Conservation (phyloP, 2,329 filamentous ascomycete genomes). For the Penicillium italicum region DNA sequence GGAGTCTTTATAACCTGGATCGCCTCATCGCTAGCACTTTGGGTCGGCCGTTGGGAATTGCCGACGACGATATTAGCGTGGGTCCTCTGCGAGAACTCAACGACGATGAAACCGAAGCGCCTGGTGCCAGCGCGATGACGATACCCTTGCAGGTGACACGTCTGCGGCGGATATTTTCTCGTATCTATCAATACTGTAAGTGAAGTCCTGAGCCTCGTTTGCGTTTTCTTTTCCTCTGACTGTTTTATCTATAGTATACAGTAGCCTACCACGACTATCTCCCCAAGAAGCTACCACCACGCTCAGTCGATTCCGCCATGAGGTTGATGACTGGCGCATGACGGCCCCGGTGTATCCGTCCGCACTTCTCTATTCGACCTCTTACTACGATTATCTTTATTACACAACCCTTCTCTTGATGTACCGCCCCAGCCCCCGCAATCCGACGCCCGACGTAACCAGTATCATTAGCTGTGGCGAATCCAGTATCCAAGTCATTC, state of each 20-base stretch:
- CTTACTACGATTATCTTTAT: conserved; percentile 42
- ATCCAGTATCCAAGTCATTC: conserved; percentile 38
- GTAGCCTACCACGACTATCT: conserved; percentile 31
- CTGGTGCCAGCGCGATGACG: conserved; percentile 37
- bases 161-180: conserved; percentile 39
- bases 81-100: conserved; percentile 38
- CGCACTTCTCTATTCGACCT: conserved; percentile 40
- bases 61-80: conserved; percentile 44
- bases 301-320: conserved; percentile 34
- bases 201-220: not conserved
- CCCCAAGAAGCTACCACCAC: conserved; percentile 26
- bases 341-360: conserved; percentile 35
- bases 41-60: conserved; percentile 40
- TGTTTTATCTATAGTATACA: conserved; percentile 31
- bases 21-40: conserved; percentile 41
- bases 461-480: conserved; percentile 40
- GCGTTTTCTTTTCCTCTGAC: not conserved
- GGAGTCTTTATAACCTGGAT: conserved; percentile 45
- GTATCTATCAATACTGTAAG: conserved; percentile 40
- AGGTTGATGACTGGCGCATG: conserved; percentile 40
- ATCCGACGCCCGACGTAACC: conserved; percentile 35
- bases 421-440: conserved; percentile 38
- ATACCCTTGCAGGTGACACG: conserved; percentile 39
- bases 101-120: conserved; percentile 38
- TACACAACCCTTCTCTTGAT: conserved; percentile 39